Percentiles rank a stretch among this genome's conserved stretches.
phyloP scores from a whole-genome alignment of 2,329 filamentous ascomycete species.

The Dactylonectria estremocensis region DNA sequence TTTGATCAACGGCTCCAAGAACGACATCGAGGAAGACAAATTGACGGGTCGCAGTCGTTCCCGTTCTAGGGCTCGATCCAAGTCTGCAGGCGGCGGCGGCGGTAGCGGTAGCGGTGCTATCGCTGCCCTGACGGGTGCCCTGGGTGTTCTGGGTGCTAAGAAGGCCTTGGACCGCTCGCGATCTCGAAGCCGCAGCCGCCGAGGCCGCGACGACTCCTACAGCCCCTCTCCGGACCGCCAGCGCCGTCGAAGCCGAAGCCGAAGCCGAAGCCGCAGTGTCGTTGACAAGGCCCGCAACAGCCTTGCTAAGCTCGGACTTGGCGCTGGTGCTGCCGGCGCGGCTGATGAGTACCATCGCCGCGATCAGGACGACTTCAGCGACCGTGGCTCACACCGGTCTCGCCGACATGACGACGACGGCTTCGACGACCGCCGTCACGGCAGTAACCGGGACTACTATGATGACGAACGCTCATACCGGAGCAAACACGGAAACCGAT shows the following conservation, averaged over 20 bases:
- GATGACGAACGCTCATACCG: constrained; percentile 63
- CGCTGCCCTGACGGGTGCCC: constrained; percentile 74
- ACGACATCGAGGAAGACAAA: constrained; percentile 74
- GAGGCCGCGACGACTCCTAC: constrained; percentile 63
- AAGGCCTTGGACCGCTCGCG: constrained; percentile 72
- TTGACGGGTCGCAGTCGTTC: constrained; percentile 77
- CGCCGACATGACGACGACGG: constrained; percentile 60
- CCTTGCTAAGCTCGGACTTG: constrained; percentile 74
- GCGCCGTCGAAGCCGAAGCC: constrained; percentile 61
- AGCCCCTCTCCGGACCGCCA: constrained; percentile 64
- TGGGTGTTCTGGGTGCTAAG: constrained; percentile 74
- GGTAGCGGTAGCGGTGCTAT: constrained; percentile 63
- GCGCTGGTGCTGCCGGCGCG: constrained; percentile 59
- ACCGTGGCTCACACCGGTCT: constrained; percentile 58
- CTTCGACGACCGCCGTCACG: constrained; percentile 62
- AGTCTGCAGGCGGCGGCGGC: constrained; percentile 59
- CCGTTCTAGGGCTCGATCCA: constrained; percentile 75
- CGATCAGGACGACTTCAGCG: constrained; percentile 63
- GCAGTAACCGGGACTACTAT: constrained; percentile 59
- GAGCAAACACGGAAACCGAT: constrained; percentile 57
- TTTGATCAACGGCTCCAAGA: constrained; percentile 84
- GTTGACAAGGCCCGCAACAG: constrained; percentile 74
- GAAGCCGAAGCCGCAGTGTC: constrained; percentile 75
- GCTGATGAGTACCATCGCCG: constrained; percentile 57
- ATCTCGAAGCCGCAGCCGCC: constrained; percentile 66